These are phyloP conservation scores for Yamadazyma sp. DNA, from an alignment of 805 yeast species.

Conservation along the genomic window DNA sequence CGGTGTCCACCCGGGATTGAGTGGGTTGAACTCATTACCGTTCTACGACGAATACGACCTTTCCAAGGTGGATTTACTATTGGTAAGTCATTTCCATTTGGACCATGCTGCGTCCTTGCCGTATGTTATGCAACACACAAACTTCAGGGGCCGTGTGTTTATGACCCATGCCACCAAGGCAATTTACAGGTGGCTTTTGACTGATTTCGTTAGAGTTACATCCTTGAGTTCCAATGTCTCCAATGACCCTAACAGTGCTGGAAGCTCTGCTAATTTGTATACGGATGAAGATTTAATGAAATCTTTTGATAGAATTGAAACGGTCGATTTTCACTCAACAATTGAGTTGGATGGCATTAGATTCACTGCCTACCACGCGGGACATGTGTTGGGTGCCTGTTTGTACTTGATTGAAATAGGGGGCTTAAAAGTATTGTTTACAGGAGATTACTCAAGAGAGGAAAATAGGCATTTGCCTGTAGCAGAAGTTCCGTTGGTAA, in stretches of 20 bases:
- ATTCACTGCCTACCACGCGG: conserved; percentile 98
- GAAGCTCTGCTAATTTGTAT: conserved; percentile 55
- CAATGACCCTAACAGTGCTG: conserved; percentile 43
- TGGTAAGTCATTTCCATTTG: conserved; percentile 92
- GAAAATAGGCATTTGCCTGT: conserved; percentile 92
- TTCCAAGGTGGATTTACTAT: conserved; percentile 77
- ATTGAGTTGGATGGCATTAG: conserved; percentile 91
- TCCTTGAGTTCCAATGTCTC: conserved; percentile 36
- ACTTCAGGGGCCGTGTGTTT: conserved; percentile 90
- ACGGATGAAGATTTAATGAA: conserved; percentile 87
- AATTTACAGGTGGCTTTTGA: conserved; percentile 89
- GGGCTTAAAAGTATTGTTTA: conserved; percentile 81
- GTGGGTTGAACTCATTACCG: conserved; percentile 89
- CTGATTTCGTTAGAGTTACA: conserved; percentile 93
- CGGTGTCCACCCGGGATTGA: conserved; percentile 94
- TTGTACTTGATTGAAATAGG: conserved; percentile 96
- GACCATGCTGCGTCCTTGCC: conserved; percentile 99
- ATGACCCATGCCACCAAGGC: conserved; percentile 99
- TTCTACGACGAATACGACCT: conserved; percentile 94
- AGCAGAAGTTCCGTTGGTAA: conserved; percentile 87
- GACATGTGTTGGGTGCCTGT: conserved; percentile 99
- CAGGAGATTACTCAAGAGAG: conserved; percentile 97
- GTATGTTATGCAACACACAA: conserved; percentile 96
- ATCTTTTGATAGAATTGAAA: conserved; percentile 87
- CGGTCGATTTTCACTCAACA: conserved; percentile 94